Conservation (phyloP, 176 grass and related monocot genomes). For the Miscanthus lutarioriparius region DNA sequence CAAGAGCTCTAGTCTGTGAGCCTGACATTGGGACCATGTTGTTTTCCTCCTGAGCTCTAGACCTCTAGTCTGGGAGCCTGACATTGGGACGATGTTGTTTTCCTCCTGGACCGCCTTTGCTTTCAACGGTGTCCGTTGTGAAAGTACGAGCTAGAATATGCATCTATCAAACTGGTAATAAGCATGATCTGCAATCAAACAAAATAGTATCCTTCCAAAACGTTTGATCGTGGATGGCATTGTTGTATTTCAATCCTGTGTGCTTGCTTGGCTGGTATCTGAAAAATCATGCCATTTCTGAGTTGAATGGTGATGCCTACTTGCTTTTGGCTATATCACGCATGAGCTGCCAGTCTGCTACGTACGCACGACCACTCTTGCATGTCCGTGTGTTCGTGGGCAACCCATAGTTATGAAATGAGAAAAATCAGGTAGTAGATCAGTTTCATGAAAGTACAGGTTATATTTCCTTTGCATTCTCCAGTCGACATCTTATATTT, state of each 20-base stretch:
- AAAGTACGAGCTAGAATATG: constrained; percentile 25
- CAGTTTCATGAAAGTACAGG: constrained; percentile 9
- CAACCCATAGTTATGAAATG: background rate
- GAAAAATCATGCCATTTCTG: background rate
- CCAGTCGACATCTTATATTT: constrained; percentile 47
- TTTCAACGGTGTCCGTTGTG: constrained; percentile 21
- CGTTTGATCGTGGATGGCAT: background rate
- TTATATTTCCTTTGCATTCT: constrained; percentile 32
- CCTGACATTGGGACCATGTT: background rate
- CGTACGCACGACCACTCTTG: background rate
- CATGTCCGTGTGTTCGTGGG: background rate
- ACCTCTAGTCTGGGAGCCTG: background rate
- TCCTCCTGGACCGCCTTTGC: background rate
- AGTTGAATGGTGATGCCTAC: background rate
- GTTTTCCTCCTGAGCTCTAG: background rate
- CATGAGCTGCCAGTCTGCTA: background rate
- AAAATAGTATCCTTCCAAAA: constrained; percentile 14
- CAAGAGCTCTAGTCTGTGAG: background rate
- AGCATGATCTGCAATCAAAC: constrained; percentile 32
- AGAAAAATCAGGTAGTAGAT: background rate
- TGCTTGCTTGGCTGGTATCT: background rate
- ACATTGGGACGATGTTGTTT: constrained; percentile 16
- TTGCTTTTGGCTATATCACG: background rate
- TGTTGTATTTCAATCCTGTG: background rate
- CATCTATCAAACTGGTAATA: constrained; percentile 42